Percentiles rank a stretch among this genome's conserved stretches.
These are phyloP conservation scores for Tubosaeta brunneosetosa DNA, from an alignment of 768 basidiomycete genomes.

Conservation along the genomic window DNA sequence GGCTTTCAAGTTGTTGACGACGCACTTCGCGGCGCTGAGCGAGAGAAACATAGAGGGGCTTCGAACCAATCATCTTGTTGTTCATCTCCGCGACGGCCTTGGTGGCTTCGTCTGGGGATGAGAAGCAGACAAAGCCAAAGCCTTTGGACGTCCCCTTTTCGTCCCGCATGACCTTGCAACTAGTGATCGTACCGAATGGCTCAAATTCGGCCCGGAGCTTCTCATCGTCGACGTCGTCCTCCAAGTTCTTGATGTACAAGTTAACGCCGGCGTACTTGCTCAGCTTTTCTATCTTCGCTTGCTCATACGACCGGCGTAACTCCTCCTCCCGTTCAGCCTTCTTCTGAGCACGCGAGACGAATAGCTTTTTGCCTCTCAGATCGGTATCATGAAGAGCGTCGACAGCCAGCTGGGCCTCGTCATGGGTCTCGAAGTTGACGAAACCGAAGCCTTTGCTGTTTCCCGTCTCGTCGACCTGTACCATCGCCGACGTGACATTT, in stretches of 20 bases:
- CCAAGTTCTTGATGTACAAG: conserved; percentile 99
- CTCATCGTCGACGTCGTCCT: conserved; percentile 97
- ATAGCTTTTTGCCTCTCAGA: conserved; percentile 81
- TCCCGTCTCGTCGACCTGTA: conserved; percentile 81
- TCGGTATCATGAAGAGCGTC: conserved; percentile 87
- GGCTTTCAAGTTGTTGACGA: conserved; percentile 96
- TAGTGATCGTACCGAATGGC: conserved; percentile 94
- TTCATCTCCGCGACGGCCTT: conserved; percentile 99
- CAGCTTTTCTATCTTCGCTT: conserved; percentile 93
- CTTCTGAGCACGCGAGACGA: conserved; percentile 96
- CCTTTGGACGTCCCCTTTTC: conserved; percentile 91
- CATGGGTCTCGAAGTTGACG: conserved; percentile 93
- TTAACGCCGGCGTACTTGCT: conserved; percentile 99
- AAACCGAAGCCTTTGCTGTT: conserved; percentile 98
- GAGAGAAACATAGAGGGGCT: conserved; percentile 97
- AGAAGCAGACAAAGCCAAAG: conserved; percentile 99
- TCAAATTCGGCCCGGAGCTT: conserved; percentile 96
- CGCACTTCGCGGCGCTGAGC: conserved; percentile 98
- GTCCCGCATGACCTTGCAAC: conserved; percentile 99
- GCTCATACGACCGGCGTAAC: conserved; percentile 87
- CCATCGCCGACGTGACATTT: conserved; percentile 80
- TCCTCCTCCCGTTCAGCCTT: conserved; percentile 98
- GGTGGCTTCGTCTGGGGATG: conserved; percentile 96
- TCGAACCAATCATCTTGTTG: conserved; percentile 99
- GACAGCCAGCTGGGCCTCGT: conserved; percentile 86